A percentile compares a stretch with the other conserved stretches of the same genome.
These are phyloP conservation scores for Acacia acuminata DNA, from an alignment of 306 rosid species.

Conservation along the genomic window DNA sequence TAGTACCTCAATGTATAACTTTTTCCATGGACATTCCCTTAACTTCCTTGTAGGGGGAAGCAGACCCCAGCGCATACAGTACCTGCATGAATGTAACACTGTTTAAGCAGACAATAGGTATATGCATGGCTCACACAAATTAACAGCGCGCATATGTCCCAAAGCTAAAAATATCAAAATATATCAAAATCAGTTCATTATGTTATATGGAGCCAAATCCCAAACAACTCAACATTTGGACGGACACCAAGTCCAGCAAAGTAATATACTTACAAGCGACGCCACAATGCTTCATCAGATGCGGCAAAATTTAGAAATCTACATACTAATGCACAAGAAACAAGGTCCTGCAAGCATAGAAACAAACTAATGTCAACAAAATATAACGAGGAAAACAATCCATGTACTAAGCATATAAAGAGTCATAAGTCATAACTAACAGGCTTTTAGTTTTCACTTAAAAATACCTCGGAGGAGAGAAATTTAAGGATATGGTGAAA, in stretches of 20 bases:
- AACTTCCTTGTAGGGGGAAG: slow-evolving; percentile 65
- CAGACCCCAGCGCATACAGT: slow-evolving; percentile 91
- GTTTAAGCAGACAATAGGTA: slow-evolving; percentile 13
- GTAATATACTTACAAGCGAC: slow-evolving; percentile 73
- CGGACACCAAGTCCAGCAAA: slow-evolving; percentile 8
- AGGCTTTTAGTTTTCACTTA: not conserved
- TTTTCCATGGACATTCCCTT: slow-evolving; percentile 87
- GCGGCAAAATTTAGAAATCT: slow-evolving; percentile 75
- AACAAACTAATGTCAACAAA: slow-evolving; percentile 21
- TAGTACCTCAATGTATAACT: slow-evolving; percentile 72
- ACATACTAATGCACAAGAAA: slow-evolving; percentile 81
- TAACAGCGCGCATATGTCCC: not conserved
- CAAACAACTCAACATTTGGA: slow-evolving; percentile 9
- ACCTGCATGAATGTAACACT: slow-evolving; percentile 46
- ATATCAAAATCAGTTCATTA: not conserved
- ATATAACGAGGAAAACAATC: slow-evolving; percentile 4
- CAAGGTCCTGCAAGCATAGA: slow-evolving; percentile 66
- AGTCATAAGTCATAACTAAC: not conserved
- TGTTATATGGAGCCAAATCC: not conserved
- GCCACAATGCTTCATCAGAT: slow-evolving; percentile 95
- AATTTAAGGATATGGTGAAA: slow-evolving; percentile 82
- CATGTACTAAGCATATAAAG: not conserved
- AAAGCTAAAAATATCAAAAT: slow-evolving; percentile 20
- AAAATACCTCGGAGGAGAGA: slow-evolving; percentile 78
- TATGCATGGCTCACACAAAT: slow-evolving; percentile 5